Conservation (phyloP, 805 yeast species). For the Brettanomyces bruxellensis region DNA sequence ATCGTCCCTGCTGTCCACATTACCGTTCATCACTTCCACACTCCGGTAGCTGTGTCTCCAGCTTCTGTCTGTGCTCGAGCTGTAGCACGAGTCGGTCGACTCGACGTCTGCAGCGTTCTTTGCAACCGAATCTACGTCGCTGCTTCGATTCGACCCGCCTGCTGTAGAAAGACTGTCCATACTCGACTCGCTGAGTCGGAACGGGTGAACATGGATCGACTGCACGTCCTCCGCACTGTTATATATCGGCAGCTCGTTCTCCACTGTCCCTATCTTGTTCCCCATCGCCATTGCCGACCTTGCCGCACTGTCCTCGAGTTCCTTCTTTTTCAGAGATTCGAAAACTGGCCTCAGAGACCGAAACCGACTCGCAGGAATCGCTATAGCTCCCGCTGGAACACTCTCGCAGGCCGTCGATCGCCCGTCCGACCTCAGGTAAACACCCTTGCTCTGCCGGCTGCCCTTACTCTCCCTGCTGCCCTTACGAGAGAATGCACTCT, state of each 20-base stretch:
- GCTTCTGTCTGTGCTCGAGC: too few relatives aligned
- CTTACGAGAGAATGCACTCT: neutral
- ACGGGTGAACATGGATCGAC: slow-evolving; percentile 8
- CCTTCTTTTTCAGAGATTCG: slow-evolving; percentile 6
- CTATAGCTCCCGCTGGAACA: neutral
- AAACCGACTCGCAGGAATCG: slow-evolving; percentile 1
- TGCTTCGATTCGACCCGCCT: neutral
- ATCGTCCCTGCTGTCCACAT: neutral
- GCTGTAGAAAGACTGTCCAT: neutral
- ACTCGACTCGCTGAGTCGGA: neutral
- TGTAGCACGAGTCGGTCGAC: too few relatives aligned
- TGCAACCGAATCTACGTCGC: neutral
- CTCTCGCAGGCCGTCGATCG: neutral
- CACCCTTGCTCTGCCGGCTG: neutral
- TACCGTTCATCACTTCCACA: too few relatives aligned
- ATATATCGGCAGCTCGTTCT: slow-evolving; percentile 7
- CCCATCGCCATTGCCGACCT: slow-evolving; percentile 18
- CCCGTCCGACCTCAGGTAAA: neutral
- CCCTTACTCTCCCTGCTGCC: neutral
- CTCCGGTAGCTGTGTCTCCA: too few relatives aligned
- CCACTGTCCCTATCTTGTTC: slow-evolving; percentile 13
- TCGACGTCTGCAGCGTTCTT: neutral
- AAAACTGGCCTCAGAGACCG: slow-evolving; percentile 22
- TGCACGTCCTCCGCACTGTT: slow-evolving; percentile 4
- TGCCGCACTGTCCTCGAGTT: slow-evolving; percentile 11